These are phyloP conservation scores for Lodderomyces jiufengensis DNA, from an alignment of 1,139 yeast species.

Conservation along the genomic window DNA sequence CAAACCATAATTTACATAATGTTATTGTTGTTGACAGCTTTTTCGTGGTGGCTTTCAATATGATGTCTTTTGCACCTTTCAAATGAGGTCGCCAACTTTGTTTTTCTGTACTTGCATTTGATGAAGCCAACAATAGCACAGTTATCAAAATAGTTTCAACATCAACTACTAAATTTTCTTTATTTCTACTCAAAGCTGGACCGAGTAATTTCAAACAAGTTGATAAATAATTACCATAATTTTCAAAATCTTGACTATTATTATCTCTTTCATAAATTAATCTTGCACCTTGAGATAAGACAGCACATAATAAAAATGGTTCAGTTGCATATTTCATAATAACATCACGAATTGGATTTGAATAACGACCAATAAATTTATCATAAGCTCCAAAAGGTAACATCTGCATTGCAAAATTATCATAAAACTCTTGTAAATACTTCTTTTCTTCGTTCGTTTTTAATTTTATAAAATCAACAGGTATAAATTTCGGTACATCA, in stretches of 20 bases:
- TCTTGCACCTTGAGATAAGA: slow-evolving; percentile 65
- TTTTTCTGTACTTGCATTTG: slow-evolving; percentile 57
- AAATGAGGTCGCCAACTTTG: slow-evolving; percentile 70
- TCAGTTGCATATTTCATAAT: slow-evolving; percentile 54
- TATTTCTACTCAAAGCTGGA: slow-evolving; percentile 24
- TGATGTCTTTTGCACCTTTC: slow-evolving; percentile 61
- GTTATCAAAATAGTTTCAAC: slow-evolving; percentile 64
- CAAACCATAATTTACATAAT: slow-evolving; percentile 62
- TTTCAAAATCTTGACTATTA: slow-evolving; percentile 34
- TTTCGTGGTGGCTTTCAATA: slow-evolving; percentile 40
- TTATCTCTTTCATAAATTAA: slow-evolving; percentile 32
- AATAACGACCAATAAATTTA: slow-evolving; percentile 18
- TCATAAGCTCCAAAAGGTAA: slow-evolving; percentile 55
- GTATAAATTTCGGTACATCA: slow-evolving; percentile 21
- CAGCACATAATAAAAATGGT: slow-evolving; percentile 56
- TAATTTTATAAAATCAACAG: slow-evolving; percentile 24
- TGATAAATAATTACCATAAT: slow-evolving; percentile 55
- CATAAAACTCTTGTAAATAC: slow-evolving; percentile 50
- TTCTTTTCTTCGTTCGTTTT: slow-evolving; percentile 35
- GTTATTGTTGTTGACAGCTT: slow-evolving; percentile 37
- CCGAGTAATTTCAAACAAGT: slow-evolving; percentile 53
- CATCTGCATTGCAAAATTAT: slow-evolving; percentile 50
- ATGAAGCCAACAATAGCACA: slow-evolving; percentile 57
- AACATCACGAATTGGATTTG: slow-evolving; percentile 59
- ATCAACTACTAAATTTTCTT: slow-evolving; percentile 27